Evolutionary conservation across 2,329 filamentous ascomycete species (phyloP).

Genomic region (Colletotrichum godetiae): DNA sequence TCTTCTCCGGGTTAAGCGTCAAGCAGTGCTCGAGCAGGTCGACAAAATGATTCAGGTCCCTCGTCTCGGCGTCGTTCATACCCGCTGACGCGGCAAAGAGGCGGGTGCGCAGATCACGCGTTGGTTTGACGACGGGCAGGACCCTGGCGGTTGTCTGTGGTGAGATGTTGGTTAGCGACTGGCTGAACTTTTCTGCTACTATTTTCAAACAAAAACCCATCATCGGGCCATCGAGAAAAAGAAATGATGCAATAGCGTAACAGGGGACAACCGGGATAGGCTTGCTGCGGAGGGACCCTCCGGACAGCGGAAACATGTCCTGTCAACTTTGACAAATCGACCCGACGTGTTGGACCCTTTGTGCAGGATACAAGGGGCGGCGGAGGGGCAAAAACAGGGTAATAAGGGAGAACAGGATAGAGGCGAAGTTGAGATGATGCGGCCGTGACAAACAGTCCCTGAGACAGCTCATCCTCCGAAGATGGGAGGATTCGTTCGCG

Average conservation of each 20-base stretch:
- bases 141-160: conserved; percentile 74
- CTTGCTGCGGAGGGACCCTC: not conserved
- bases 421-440: conserved; percentile 18
- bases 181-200: not conserved
- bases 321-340: conserved; percentile 26
- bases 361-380: conserved; percentile 1
- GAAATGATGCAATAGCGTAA: not conserved
- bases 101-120: conserved; percentile 83
- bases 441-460: not conserved
- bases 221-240: not conserved
- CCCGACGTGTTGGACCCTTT: conserved; percentile 10
- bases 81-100: conserved; percentile 79
- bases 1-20: conserved; percentile 90
- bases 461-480: conserved; percentile 23
- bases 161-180: conserved; percentile 31
- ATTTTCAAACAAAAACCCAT: conserved; percentile 7
- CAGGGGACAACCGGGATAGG: not conserved
- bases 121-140: conserved; percentile 78
- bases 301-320: not conserved
- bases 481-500: conserved; percentile 2
- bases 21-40: conserved; percentile 91
- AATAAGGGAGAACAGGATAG: not conserved
- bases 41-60: conserved; percentile 84
- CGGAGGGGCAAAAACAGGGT: conserved; percentile 7
- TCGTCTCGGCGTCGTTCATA: conserved; percentile 78